Base-by-base conservation (phyloP, 2,329 filamentous ascomycete genomes). In the Colletotrichum simmondsii region DNA sequence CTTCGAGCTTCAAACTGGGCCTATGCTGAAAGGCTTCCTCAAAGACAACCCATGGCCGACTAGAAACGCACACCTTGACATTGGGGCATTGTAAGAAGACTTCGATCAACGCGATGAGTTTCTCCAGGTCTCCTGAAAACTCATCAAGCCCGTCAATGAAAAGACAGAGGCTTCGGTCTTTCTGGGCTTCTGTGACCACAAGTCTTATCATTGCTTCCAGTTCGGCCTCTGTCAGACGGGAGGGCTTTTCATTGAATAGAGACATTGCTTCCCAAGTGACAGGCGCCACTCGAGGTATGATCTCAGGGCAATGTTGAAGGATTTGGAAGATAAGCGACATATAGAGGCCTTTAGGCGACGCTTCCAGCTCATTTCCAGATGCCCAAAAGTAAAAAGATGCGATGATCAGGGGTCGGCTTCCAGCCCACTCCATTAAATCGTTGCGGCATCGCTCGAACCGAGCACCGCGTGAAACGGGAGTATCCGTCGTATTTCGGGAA, bases 41-140 rank as follows among this genome's bases (percentile, higher is more conserved):
- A 32, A 77, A 79, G 3, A 68, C 76, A 6, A 62, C 30, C 71
- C 77, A 79, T 0, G 79, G 79, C 8, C 80, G 74, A 54, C 80
- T 82, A 1, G 80, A 79, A 1, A 80, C 61, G 24, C 79, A 78
- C 1, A 81, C 19, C 56, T 83, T 83, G 63, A 80, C 64, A 32
- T 76, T 54, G 0, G 56, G 22, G 2, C 35, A 60, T 0, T 30
- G 60, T 0, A 71, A 16, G 1, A 78, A 22, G 2, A 11, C 52
- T 2, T 22, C 35, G n/a, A 78, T 24, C 22, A 68, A 32, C 1
- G 42, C n/a, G 1, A 70, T 67, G 4, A 77, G 61, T 1, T 74
- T 61, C 1, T 65, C 30, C 1, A 66, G n/a, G 35, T 74, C 61
- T 7, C 71, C 74, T 0, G 74, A 63, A 49, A 73, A 78, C 26